Base-by-base conservation (phyloP, 345 rosid species). In the Erysimum cheiranthoides region DNA sequence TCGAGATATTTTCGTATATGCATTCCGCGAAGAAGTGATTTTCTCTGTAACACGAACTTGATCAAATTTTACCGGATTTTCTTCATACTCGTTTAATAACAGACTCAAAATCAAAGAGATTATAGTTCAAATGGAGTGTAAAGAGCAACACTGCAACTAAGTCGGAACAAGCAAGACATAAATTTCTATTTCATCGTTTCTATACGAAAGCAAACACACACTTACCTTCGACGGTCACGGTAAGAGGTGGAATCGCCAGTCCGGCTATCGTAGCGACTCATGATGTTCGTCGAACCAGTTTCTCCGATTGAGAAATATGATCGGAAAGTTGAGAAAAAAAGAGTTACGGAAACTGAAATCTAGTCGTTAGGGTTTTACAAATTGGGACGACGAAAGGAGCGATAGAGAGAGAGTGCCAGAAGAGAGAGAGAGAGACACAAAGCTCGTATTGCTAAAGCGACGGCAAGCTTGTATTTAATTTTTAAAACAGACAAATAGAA, bases 191-290 rank as follows among this genome's bases (percentile, higher is more conserved):
- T 34, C 45, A 17, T 30, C 8, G 47, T 31, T 42, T 11, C 5
- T 5, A 72, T 34, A 42, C 10, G 56, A 25, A 72, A 6, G 38
- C 14, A 12, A n/a, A 32, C 36, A 21, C 11, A 59, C 16, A 16
- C 25, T 68, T 82, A 96, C 99, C 97, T 91, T 73, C 85, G 82
- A 73, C 98, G 89, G 84, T 89, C 97, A 72, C 97, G 98, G 78
- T 96, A 96, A 5, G 99, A 93, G 18, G 87, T 58, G 65, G 97
- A 91, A 83, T 96, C 98, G 45, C 92, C 85, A 60, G 98, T 70
- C 34, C 98, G 99, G 81, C 94, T 84, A 81, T 96, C 99, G 83
- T 93, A 84, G 63, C 99, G 95, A 85, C 98, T 93, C 98, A 96
- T 95, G 73, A 61, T 71, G 35, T n/a, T 10, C 25, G 31, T 51